Conservation (phyloP, 768 basidiomycete species). For the Trametes meyenii region DNA sequence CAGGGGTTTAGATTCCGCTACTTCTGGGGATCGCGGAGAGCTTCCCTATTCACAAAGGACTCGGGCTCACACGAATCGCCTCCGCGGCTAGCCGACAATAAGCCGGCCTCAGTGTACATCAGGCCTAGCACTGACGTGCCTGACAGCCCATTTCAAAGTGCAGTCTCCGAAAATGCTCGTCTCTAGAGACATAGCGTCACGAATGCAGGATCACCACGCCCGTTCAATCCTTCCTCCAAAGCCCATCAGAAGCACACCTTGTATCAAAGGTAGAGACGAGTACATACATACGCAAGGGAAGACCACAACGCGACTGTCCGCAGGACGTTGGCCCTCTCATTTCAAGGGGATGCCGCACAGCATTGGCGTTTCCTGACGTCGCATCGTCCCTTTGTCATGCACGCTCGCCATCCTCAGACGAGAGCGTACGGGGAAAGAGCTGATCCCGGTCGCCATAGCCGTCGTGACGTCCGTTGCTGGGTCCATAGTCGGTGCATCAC, state of each 20-base stretch:
- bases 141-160: background rate
- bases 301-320: background rate
- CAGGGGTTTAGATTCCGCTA: background rate
- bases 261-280: background rate
- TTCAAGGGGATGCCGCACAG: conserved; percentile 1
- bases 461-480: conserved; percentile 20
- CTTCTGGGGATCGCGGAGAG: conserved; percentile 5
- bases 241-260: background rate
- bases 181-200: background rate
- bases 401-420: background rate
- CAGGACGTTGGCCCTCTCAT: conserved; percentile 1
- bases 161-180: background rate
- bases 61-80: background rate
- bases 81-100: conserved; percentile 6
- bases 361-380: background rate
- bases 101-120: background rate
- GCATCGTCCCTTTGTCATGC: background rate
- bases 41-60: background rate
- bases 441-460: conserved; percentile 17
- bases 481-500: conserved; percentile 9
- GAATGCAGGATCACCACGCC: background rate
- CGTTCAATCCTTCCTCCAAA: background rate
- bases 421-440: conserved; percentile 2
- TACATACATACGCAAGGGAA: background rate
- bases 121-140: background rate